A percentile compares a stretch with the other conserved stretches of the same genome.
Evolutionary conservation across 495 filamentous ascomycete species (phyloP).

Genomic region (Penicillium mononematosum): DNA sequence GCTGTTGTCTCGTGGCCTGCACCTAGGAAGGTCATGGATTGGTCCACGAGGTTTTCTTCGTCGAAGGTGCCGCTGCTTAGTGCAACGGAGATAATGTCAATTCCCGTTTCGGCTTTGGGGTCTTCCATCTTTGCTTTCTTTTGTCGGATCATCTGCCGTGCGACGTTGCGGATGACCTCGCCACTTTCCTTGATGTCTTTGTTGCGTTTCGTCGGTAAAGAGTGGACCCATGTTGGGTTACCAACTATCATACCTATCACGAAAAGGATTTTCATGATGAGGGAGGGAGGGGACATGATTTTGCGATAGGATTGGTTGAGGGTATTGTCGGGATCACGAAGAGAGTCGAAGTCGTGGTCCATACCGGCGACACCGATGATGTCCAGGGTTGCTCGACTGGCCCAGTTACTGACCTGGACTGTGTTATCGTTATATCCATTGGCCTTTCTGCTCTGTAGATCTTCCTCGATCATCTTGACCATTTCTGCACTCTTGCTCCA

Average conservation of each 20-base stretch:
- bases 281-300: conserved; percentile 33
- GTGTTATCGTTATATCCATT: conserved; percentile 33
- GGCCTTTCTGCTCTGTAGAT: conserved; percentile 24
- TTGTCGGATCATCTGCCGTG: conserved; percentile 62
- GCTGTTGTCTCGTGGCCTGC: conserved; percentile 85
- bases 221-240: conserved; percentile 31
- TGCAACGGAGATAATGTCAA: conserved; percentile 83
- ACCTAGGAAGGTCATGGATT: conserved; percentile 93
- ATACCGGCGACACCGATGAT: conserved; percentile 87
- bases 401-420: conserved; percentile 64
- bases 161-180: conserved; percentile 58
- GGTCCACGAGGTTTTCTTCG: conserved; percentile 80
- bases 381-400: conserved; percentile 73
- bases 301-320: conserved; percentile 64
- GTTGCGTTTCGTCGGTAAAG: conserved; percentile 68
- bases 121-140: conserved; percentile 64
- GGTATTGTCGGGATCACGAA: conserved; percentile 60
- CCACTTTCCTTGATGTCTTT: conserved; percentile 54
- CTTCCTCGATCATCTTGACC: conserved; percentile 42
- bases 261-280: conserved; percentile 32
- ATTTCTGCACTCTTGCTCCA: conserved; percentile 66
- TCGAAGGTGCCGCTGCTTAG: conserved; percentile 70
- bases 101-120: conserved; percentile 36
- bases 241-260: conserved; percentile 44
- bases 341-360: conserved; percentile 75